Base-by-base conservation (phyloP, 2,329 filamentous ascomycete species). In the Emergomyces africanus region DNA sequence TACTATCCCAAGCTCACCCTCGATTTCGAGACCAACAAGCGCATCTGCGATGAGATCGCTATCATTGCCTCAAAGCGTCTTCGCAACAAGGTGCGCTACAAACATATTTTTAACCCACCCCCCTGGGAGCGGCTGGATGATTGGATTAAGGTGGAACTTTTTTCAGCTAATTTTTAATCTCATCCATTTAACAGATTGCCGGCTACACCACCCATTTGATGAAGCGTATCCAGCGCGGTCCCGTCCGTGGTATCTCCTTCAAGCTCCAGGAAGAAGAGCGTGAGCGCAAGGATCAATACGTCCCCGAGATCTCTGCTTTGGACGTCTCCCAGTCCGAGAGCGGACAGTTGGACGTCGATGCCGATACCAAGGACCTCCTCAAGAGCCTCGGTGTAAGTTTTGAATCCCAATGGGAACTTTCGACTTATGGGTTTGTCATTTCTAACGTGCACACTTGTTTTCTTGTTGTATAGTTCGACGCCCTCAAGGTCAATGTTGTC, bases 251-350 rank as follows among this genome's bases (percentile, higher is more conserved):
- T 83, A 99, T 99, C 81, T 99, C 95, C 79, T 99, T 99, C 91
- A 99, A 99, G 86, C 89, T 99, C 64, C 94, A 99, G 83, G 94
- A 99, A 83, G 94, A 99, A 84, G 94, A 99, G 87, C 90, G 94
- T 85, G 94, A 99, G 83, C 88, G 94, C 78, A 99, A 99, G 89
- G 94, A 99, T 83, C 94, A 99, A 84, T 99, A 96, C 83, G 94
- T 99, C 68, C 94, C 94, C 74, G 94, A 99, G 82, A 84, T 99
- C 71, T 99, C 95, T 63, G 94, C 94, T 75, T 88, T 99, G 76
- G 94, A 99, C 84, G 95, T 96, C 83, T 86, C 87, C 74, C 90
- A 96, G 84, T 85, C 84, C 77, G 94, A 97, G 82, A 87, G 81
- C 75, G 94, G 94, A 73, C 87, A 91, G 79, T 84, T 99, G 72